Evolutionary conservation across 768 basidiomycete species (phyloP).

Genomic region (Macrolepiota dolichaula): DNA sequence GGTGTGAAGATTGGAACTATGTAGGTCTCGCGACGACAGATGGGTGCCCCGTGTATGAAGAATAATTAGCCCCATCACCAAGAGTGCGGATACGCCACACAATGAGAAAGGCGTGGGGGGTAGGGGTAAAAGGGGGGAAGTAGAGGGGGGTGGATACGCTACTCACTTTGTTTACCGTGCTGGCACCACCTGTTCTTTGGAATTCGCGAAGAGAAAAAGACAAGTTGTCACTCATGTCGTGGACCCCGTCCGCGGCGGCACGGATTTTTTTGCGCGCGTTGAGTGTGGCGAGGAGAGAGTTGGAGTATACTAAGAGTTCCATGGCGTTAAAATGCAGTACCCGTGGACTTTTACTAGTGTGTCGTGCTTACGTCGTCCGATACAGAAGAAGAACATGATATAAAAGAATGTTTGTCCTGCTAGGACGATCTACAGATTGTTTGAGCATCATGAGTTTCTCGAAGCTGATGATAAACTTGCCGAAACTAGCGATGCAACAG

Average conservation of each 20-base stretch:
- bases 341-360: not conserved
- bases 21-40: not conserved
- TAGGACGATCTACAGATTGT: conserved; percentile 38
- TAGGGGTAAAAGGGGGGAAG: no score
- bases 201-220: conserved; percentile 37
- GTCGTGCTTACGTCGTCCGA: conserved; percentile 48
- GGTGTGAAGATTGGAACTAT: not conserved
- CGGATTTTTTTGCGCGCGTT: conserved; percentile 52
- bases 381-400: conserved; percentile 57
- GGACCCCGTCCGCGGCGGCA: conserved; percentile 32
- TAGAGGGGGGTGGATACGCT: no score
- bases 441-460: not conserved
- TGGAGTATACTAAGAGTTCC: conserved; percentile 50
- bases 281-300: conserved; percentile 55
- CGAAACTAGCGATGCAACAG: conserved; percentile 51
- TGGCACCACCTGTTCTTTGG: conserved; percentile 24
- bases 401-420: conserved; percentile 51
- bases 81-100: not conserved
- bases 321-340: not conserved
- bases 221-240: conserved; percentile 38
- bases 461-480: conserved; percentile 24
- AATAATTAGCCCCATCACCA: not conserved
- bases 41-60: not conserved
- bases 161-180: conserved; percentile 1
- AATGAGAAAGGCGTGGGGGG: no score